A percentile compares a stretch with the other conserved stretches of the same genome.
These are phyloP conservation scores for Inonotus hispidus DNA, from an alignment of 1,284 basidiomycete species.

Conservation along the genomic window DNA sequence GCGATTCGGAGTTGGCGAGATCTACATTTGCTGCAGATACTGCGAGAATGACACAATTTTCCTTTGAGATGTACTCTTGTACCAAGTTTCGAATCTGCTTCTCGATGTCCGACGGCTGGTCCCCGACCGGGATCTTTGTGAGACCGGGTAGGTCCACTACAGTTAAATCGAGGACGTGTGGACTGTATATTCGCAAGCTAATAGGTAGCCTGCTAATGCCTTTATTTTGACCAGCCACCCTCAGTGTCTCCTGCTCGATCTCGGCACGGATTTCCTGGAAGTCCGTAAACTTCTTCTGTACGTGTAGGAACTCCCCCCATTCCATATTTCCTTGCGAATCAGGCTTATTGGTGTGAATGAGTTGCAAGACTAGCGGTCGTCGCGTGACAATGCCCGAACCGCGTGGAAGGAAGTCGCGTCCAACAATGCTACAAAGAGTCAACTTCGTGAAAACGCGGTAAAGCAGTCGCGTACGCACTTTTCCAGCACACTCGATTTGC, in stretches of 20 bases:
- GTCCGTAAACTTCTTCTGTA: constrained; percentile 95
- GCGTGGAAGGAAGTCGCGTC: constrained; percentile 92
- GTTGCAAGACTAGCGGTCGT: constrained; percentile 90
- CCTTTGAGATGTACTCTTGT: constrained; percentile 92
- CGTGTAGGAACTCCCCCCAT: constrained; percentile 96
- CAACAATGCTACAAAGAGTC: constrained; percentile 68
- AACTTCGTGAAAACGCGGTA: not conserved
- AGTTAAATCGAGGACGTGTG: constrained; percentile 92
- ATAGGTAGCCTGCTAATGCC: constrained; percentile 96
- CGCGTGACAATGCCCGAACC: constrained; percentile 94
- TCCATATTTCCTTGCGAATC: constrained; percentile 54
- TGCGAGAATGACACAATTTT: constrained; percentile 95
- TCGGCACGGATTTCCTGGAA: constrained; percentile 92
- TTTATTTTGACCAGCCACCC: constrained; percentile 98
- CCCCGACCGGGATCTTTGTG: constrained; percentile 61
- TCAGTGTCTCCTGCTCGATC: constrained; percentile 97
- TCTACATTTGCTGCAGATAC: constrained; percentile 98
- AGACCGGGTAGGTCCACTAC: constrained; percentile 94
- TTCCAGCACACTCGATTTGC: constrained; percentile 83
- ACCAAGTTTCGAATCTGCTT: constrained; percentile 93
- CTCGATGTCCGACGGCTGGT: constrained; percentile 94
- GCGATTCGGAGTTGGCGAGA: constrained; percentile 95
- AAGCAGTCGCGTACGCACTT: constrained; percentile 46
- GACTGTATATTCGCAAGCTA: constrained; percentile 91
- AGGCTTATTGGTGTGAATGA: constrained; percentile 79